These are phyloP conservation scores for Nothomitra cinnamomea DNA, from an alignment of 2,329 filamentous ascomycete genomes.

Conservation along the genomic window DNA sequence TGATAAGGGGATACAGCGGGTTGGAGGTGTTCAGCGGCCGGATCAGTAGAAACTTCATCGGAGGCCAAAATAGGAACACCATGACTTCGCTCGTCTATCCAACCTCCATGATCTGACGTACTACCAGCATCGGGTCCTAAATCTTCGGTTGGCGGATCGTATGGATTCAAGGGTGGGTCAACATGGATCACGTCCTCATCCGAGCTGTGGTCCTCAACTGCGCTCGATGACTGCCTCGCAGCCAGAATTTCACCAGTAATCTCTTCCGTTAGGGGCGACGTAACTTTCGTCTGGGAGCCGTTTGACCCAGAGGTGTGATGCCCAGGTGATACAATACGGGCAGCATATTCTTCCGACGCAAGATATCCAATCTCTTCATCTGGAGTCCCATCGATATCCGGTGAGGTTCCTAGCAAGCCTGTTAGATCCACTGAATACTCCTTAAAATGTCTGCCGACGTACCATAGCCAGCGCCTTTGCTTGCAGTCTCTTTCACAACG, in stretches of 20 bases:
- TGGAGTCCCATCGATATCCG: constrained; percentile 53
- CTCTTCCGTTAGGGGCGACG: constrained; percentile 34
- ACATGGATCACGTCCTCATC: constrained; percentile 58
- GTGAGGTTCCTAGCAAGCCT: constrained; percentile 40
- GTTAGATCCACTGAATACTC: neutral
- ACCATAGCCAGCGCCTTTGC: constrained; percentile 34
- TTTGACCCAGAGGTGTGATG: constrained; percentile 24
- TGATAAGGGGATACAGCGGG: constrained; percentile 67
- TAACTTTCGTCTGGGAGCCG: constrained; percentile 27
- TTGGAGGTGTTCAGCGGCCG: constrained; percentile 48
- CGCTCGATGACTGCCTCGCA: constrained; percentile 9
- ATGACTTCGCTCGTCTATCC: constrained; percentile 43
- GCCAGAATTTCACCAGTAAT: constrained; percentile 10
- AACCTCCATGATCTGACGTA: constrained; percentile 28
- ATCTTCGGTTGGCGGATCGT: constrained; percentile 32
- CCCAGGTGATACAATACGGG: constrained; percentile 54
- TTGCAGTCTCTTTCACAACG: constrained; percentile 58
- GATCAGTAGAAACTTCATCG: constrained; percentile 68
- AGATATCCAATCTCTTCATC: constrained; percentile 83
- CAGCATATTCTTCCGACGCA: constrained; percentile 69
- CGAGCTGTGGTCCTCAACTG: constrained; percentile 29
- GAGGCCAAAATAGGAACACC: constrained; percentile 71
- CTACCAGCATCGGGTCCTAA: constrained; percentile 29
- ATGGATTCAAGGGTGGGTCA: constrained; percentile 41
- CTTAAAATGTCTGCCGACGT: constrained; percentile 15